Evolutionary conservation across 306 rosid genomes (phyloP).

Genomic region (Alnus glutinosa): DNA sequence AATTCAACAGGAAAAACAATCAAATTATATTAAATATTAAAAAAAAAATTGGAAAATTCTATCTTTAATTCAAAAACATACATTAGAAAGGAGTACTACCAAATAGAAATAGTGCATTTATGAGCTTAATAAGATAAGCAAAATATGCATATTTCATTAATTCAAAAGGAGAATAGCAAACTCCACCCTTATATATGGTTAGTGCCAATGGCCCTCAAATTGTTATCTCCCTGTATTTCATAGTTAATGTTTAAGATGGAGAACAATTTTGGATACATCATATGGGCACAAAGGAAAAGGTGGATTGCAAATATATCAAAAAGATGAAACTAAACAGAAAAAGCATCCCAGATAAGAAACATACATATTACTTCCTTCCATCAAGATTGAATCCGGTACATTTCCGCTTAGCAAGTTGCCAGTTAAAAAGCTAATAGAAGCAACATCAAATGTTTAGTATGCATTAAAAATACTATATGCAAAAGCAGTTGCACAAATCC

Average conservation of each 20-base stretch:
- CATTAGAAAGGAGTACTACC: neutral
- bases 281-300: conserved; percentile 1
- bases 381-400: conserved; percentile 62
- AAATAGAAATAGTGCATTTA: neutral
- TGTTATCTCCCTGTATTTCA: neutral
- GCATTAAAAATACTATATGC: conserved; percentile 16
- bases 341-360: conserved; percentile 36
- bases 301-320: neutral
- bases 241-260: neutral
- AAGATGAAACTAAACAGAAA: conserved; percentile 14
- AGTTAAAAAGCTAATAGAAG: conserved; percentile 64
- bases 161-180: neutral
- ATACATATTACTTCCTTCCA: conserved; percentile 69
- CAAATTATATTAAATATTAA: neutral
- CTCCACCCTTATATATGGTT: neutral
- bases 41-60: neutral
- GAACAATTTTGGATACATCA: neutral
- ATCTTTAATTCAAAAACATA: neutral
- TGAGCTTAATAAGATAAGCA: neutral
- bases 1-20: neutral
- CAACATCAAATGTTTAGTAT: conserved; percentile 24
- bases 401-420: conserved; percentile 70
- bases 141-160: neutral
- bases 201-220: neutral
- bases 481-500: conserved; percentile 3